phyloP scores from a whole-genome alignment of 1,284 basidiomycete species.

The Marasmius fiardii region DNA sequence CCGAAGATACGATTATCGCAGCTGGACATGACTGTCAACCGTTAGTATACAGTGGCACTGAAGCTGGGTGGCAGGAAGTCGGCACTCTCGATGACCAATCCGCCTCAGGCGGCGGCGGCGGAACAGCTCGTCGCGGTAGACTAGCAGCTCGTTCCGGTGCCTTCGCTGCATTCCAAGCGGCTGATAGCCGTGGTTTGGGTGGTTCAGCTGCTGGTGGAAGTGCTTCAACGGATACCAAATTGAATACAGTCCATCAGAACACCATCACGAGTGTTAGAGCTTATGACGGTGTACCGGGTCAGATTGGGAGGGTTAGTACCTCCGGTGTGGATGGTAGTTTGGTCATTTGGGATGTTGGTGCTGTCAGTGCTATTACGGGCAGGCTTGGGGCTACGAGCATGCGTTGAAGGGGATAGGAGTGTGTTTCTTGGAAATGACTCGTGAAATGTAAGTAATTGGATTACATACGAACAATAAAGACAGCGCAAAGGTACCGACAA shows the following conservation, averaged over 20 bases:
- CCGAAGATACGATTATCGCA: constrained; percentile 80
- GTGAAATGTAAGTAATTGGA: no score
- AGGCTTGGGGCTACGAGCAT: constrained; percentile 52
- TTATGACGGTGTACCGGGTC: constrained; percentile 64
- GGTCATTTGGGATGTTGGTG: constrained; percentile 85
- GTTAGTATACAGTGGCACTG: constrained; percentile 75
- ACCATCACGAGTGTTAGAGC: constrained; percentile 91
- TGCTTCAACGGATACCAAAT: constrained; percentile 60
- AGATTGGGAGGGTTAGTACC: constrained; percentile 80
- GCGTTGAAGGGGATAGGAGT: constrained; percentile 19
- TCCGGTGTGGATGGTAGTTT: constrained; percentile 95
- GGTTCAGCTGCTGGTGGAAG: constrained; percentile 55
- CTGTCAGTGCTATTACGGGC: constrained; percentile 42
- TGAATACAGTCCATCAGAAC: constrained; percentile 94
- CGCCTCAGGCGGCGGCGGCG: constrained; percentile 46
- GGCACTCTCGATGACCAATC: constrained; percentile 79
- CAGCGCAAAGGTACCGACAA: no score
- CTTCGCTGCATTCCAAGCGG: constrained; percentile 93
- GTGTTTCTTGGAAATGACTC: constrained; percentile 17
- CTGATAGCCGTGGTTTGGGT: constrained; percentile 85
- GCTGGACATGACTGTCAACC: constrained; percentile 99
- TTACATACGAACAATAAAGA: no score
- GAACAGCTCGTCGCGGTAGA: constrained; percentile 41
- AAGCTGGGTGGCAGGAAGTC: constrained; percentile 69
- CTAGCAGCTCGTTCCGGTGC: constrained; percentile 74